These are phyloP conservation scores for Leccinum pachyderme DNA, from an alignment of 1,284 basidiomycete genomes.

Conservation along the genomic window DNA sequence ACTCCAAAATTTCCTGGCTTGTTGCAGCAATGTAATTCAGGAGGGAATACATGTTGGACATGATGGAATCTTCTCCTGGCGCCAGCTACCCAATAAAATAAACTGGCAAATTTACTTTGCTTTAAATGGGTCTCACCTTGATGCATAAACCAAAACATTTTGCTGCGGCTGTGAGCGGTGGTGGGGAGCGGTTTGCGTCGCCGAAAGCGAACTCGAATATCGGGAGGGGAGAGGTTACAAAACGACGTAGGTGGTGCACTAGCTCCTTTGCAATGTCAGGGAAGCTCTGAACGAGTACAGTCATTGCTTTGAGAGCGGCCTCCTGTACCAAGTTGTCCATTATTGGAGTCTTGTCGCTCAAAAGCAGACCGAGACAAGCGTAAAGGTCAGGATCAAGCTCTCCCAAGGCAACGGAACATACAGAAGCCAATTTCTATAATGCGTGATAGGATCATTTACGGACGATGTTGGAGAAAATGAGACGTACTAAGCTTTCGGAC, in stretches of 20 bases:
- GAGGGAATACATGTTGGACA: conserved; percentile 95
- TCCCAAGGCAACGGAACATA: conserved; percentile 76
- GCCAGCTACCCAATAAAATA: conserved; percentile 54
- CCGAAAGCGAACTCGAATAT: conserved; percentile 87
- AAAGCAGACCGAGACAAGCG: conserved; percentile 67
- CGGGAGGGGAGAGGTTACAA: conserved; percentile 84
- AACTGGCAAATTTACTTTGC: not conserved
- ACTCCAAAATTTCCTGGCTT: conserved; percentile 70
- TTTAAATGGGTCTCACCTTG: conserved; percentile 48
- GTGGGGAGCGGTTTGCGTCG: conserved; percentile 68
- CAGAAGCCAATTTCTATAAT: conserved; percentile 81
- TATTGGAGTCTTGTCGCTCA: conserved; percentile 81
- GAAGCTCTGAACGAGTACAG: conserved; percentile 83
- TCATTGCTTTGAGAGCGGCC: conserved; percentile 79
- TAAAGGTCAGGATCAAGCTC: conserved; percentile 73
- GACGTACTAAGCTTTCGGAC: conserved; percentile 72
- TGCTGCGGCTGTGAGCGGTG: conserved; percentile 81
- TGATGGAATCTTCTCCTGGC: conserved; percentile 86
- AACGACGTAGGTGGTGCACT: conserved; percentile 81
- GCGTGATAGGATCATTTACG: not conserved
- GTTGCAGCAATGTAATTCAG: conserved; percentile 87
- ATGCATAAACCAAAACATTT: conserved; percentile 90
- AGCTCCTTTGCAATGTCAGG: conserved; percentile 76
- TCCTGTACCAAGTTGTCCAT: conserved; percentile 82
- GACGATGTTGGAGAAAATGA: not conserved